phyloP scores from a whole-genome alignment of 306 rosid species.

The Trifolium fragiferum region DNA sequence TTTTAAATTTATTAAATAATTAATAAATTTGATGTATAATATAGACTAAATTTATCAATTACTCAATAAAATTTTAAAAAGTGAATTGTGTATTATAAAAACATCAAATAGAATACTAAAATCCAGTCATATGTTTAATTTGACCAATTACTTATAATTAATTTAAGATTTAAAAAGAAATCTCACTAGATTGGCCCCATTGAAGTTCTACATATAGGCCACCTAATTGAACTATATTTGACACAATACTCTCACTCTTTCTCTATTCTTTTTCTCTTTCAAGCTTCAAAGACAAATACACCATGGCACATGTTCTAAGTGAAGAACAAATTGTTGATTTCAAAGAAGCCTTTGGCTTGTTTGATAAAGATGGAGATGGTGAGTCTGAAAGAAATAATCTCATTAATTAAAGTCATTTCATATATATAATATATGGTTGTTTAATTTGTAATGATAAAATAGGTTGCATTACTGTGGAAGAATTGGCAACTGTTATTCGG shows the following conservation, averaged over 20 bases:
- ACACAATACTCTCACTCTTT: constrained; percentile 43
- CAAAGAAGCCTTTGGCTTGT: constrained; percentile 86
- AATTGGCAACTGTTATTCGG: constrained; percentile 89
- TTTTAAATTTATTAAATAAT: too few relatives aligned
- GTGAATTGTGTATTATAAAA: too few relatives aligned
- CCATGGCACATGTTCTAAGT: constrained; percentile 73
- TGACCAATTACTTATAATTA: constrained; percentile 38
- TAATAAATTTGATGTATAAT: too few relatives aligned
- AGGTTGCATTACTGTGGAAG: constrained; percentile 95
- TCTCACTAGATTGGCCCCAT: constrained; percentile 29
- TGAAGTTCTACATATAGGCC: constrained; percentile 75
- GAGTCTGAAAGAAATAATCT: background rate
- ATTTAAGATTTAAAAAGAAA: constrained; percentile 20
- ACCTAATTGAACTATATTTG: constrained; percentile 78
- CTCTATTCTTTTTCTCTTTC: constrained; percentile 30
- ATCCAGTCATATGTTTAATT: constrained; percentile 50
- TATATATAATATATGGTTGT: background rate
- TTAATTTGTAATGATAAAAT: background rate
- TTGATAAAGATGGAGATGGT: constrained; percentile 99
- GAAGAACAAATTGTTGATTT: constrained; percentile 93
- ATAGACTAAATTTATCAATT: too few relatives aligned
- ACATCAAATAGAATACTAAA: too few relatives aligned
- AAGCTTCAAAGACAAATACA: background rate
- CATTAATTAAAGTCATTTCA: too few relatives aligned
- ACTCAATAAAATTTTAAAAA: too few relatives aligned